Evolutionary conservation across 2,329 filamentous ascomycete genomes (phyloP), one percentile per base, ranked within the genome.

Genomic region (Colletotrichum acutatum): DNA sequence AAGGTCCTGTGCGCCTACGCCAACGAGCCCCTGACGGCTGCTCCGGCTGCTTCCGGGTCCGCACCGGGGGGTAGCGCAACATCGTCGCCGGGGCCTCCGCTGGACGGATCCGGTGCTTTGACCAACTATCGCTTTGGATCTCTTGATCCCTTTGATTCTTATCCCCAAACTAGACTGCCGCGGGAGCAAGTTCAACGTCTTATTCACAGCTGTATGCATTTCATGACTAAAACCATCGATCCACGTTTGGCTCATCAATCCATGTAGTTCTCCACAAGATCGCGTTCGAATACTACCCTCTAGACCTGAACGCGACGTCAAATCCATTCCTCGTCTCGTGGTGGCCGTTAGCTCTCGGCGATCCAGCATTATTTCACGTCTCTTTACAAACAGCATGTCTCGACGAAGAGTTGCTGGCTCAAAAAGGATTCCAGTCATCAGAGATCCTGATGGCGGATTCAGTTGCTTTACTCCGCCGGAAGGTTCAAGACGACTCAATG

Each of bases 251-350:
- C 54, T 71, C 63, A 76, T 80, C 79, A 3, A n/a, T 32, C 53
- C 14, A 34, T 24, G 60, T 66, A 90, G 89, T 91, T 74, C 80
- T 90, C 4, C 83, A 85, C 54, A 89, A 86, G 57, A 90, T 91
- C 59, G 87, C 88, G 0, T 90, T 90, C 63, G 86, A 90, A 74
- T 90, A 90, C 76, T 90, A 90, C 75, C 89, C 89, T 0, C 80
- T 90, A 24, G 89, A 90, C 64, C 80, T 89, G 8, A 85, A 82
- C 72, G 76, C 83, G n/a, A 78, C 78, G 0, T 88, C 89, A 8
- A 90, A 90, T 75, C 89, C 89, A 0, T 90, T 90, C 72, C 80
- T 90, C 22, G 80, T 89, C 7, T 90, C 88, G 0, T 90, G 89
- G 89, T 90, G 89, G 88, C 89, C 89, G 0, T 81, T 88, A 1